Conservation (phyloP, 805 yeast species). For the Saccharomyces mikatae region DNA sequence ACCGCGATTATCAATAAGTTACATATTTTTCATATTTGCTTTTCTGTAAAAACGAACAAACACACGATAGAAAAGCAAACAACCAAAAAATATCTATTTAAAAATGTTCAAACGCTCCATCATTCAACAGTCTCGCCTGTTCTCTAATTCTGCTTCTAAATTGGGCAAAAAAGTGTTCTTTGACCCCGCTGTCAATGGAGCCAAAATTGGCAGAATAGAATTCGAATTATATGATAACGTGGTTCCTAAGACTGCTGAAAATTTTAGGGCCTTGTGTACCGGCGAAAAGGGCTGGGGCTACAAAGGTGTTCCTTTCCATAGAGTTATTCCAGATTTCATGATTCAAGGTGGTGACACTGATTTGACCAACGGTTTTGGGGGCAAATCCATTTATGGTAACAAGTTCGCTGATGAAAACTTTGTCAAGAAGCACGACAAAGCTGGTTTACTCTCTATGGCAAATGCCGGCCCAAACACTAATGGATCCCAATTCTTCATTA, state of each 20-base stretch:
- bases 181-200: conserved; percentile 50
- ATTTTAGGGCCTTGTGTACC: conserved; percentile 74
- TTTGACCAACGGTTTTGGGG: conserved; percentile 86
- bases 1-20: background rate
- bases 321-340: conserved; percentile 93
- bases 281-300: conserved; percentile 89
- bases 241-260: conserved; percentile 73
- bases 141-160: conserved; percentile 40
- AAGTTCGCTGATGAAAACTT: conserved; percentile 59
- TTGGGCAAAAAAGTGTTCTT: conserved; percentile 49
- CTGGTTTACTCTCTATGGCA: conserved; percentile 86
- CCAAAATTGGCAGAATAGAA: conserved; percentile 31
- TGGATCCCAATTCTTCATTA: conserved; percentile 85
- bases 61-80: background rate
- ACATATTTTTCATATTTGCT: background rate
- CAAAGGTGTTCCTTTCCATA: conserved; percentile 81
- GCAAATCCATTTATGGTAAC: conserved; percentile 75
- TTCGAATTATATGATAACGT: conserved; percentile 31
- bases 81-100: too few species aligned
- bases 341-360: conserved; percentile 92
- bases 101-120: conserved; percentile 19
- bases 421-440: conserved; percentile 60
- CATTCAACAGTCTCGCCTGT: conserved; percentile 35
- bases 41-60: background rate
- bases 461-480: conserved; percentile 90